These are phyloP conservation scores for Bjerkandera adusta DNA, from an alignment of 1,284 basidiomycete species.

Conservation along the genomic window DNA sequence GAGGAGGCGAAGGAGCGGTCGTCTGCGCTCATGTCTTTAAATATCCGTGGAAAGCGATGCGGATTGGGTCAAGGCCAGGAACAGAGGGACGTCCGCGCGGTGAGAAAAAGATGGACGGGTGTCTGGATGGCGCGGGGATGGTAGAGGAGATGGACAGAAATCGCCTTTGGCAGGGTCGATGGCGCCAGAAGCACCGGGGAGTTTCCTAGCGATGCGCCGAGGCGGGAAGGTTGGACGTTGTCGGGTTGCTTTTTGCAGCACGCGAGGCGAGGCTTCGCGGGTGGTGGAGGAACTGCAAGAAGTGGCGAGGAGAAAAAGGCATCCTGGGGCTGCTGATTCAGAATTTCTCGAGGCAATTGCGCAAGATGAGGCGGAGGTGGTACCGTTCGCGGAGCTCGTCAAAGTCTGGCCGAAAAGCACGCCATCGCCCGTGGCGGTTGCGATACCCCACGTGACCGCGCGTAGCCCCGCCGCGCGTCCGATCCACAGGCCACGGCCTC, in stretches of 20 bases:
- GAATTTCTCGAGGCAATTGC: slow-evolving; percentile 11
- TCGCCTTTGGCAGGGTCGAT: too few species aligned
- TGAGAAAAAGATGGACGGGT: background rate
- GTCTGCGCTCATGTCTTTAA: slow-evolving; percentile 6
- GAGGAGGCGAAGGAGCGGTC: slow-evolving; percentile 6
- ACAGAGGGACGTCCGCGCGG: slow-evolving; percentile 2
- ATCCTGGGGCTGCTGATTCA: slow-evolving; percentile 12
- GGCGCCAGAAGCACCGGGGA: too few species aligned
- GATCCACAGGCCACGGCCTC: too few species aligned
- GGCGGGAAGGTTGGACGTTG: too few species aligned
- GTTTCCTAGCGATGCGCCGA: too few species aligned
- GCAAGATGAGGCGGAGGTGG: slow-evolving; percentile 14
- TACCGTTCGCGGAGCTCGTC: slow-evolving; percentile 1
- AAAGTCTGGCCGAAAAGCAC: slow-evolving; percentile 13
- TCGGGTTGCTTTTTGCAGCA: too few species aligned
- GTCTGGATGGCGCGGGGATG: background rate
- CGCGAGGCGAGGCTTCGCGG: too few species aligned
- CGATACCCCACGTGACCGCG: slow-evolving; percentile 19
- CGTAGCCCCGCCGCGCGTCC: too few species aligned
- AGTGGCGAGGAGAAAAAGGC: background rate
- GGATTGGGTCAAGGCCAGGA: slow-evolving; percentile 9
- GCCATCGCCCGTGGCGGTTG: slow-evolving; percentile 16
- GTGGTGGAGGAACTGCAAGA: background rate
- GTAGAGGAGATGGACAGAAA: background rate
- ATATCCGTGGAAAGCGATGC: background rate